phyloP scores from a whole-genome alignment of 2,329 filamentous ascomycete genomes.

The Beauveria brongniartii region DNA sequence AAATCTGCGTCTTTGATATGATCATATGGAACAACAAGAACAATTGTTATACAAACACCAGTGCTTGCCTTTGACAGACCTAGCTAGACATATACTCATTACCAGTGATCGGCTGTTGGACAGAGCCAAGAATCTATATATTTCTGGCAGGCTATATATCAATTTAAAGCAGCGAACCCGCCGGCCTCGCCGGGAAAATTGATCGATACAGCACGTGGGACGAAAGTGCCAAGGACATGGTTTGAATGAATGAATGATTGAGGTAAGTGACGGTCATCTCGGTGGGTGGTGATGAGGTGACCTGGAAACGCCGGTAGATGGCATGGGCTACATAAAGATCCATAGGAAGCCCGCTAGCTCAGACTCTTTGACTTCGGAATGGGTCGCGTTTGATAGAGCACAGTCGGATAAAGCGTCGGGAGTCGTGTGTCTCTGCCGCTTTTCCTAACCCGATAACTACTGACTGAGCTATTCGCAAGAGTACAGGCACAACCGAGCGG shows the following conservation, averaged over 20 bases:
- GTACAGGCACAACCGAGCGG: background rate
- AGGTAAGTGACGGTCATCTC: background rate
- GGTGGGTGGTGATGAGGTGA: too few species aligned
- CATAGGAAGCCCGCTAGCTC: background rate
- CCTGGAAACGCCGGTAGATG: background rate
- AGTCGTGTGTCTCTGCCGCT: background rate
- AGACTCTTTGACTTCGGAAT: too few species aligned
- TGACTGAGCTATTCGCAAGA: background rate
- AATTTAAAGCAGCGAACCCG: background rate
- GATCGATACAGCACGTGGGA: background rate
- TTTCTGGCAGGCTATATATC: background rate
- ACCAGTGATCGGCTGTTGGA: background rate
- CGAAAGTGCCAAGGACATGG: background rate
- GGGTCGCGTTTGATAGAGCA: too few species aligned
- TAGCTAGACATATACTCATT: background rate
- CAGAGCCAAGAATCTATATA: background rate
- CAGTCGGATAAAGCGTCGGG: background rate
- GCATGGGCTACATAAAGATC: background rate
- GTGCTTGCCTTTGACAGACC: background rate
- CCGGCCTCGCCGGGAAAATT: too few species aligned
- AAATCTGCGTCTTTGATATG: background rate
- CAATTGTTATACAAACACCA: too few species aligned
- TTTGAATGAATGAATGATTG: background rate
- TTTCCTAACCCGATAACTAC: background rate
- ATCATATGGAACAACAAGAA: background rate